These are phyloP conservation scores for Allium sativum DNA, from an alignment of 106 monocot genomes.

Conservation along the genomic window DNA sequence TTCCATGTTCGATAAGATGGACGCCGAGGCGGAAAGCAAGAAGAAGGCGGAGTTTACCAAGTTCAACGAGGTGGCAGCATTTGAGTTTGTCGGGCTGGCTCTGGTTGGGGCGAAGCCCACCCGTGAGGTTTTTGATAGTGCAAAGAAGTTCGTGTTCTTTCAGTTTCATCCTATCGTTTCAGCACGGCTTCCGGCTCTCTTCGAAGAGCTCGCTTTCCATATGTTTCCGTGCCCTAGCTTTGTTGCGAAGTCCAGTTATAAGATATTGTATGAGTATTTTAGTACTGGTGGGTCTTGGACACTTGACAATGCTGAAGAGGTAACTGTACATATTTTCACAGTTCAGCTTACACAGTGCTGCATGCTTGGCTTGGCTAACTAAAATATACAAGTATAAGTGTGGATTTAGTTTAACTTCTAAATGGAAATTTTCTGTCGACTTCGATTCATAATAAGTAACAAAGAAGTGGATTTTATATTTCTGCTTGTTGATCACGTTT, in stretches of 20 bases:
- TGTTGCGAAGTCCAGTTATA: conserved; percentile 20
- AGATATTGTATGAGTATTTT: conserved; percentile 34
- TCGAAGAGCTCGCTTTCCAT: conserved; percentile 49
- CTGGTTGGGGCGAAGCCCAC: conserved; percentile 20
- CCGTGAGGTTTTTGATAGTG: background rate
- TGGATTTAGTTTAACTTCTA: too few relatives aligned
- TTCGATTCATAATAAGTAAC: too few relatives aligned
- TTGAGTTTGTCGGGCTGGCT: conserved; percentile 33
- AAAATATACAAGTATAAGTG: too few relatives aligned
- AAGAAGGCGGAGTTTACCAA: conserved; percentile 27
- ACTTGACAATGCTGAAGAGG: conserved; percentile 17
- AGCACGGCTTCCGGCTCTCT: conserved; percentile 14
- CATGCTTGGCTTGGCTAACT: too few relatives aligned
- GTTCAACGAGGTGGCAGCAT: conserved; percentile 21
- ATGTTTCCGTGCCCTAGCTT: conserved; percentile 30
- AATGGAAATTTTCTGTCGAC: too few relatives aligned
- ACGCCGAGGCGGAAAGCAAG: conserved; percentile 12
- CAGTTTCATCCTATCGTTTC: conserved; percentile 28
- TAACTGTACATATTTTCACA: background rate
- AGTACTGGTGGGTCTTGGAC: conserved; percentile 12
- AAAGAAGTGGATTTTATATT: too few relatives aligned
- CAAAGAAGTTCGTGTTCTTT: conserved; percentile 26
- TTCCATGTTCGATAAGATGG: conserved; percentile 26
- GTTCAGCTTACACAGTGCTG: too few relatives aligned
- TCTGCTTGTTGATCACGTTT: too few relatives aligned